Base-by-base conservation (phyloP, 2,329 filamentous ascomycete genomes). In the Pseudofabraea citricarpa region DNA sequence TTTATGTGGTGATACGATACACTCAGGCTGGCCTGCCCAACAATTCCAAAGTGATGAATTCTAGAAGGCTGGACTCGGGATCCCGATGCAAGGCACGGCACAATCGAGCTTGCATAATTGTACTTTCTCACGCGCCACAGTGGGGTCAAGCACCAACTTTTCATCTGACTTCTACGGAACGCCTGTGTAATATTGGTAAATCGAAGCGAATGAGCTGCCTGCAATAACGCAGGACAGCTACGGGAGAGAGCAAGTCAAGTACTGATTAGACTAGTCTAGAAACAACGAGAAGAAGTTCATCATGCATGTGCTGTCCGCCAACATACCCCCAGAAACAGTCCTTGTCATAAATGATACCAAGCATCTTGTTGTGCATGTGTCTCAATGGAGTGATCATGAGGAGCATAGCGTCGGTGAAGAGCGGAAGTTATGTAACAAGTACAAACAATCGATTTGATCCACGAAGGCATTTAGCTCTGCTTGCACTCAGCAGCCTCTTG, bases 401-500 rank as follows among this genome's bases (percentile, higher is more conserved):
- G 40, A 44, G 38, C 35, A 23, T 27, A 32, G 31, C 36, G 40
- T 45, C 40, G 38, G 19, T 18, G 19, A 36, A 21, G 36, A 29
- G 37, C 27, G 23, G 22, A 19, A 23, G 35, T 10, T 23, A 24
- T 20, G 33, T 20, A 42, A 36, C 20, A 18, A 35, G 20, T 37
- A 44, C 19, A 26, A 36, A 39, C 22, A 15, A 39, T n/a, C 13
- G 36, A 2, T 26, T 6, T 27, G 24, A 15, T 38, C 9, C 31
- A 8, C 21, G 21, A 16, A 35, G 21, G 24, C 36, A 44, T 55
- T 76, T 80, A 95, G 73, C 87, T 94, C 73, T 94, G 89, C 78
- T 95, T 95, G 82, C 90, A 95, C 74, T 95, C 90, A 55, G 90
- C 87, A 55, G 89, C 83, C 71, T 95, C 89, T 72, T 93, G 89